These are phyloP conservation scores for Basipetospora chlamydospora DNA, from an alignment of 2,329 filamentous ascomycete genomes.

Conservation along the genomic window DNA sequence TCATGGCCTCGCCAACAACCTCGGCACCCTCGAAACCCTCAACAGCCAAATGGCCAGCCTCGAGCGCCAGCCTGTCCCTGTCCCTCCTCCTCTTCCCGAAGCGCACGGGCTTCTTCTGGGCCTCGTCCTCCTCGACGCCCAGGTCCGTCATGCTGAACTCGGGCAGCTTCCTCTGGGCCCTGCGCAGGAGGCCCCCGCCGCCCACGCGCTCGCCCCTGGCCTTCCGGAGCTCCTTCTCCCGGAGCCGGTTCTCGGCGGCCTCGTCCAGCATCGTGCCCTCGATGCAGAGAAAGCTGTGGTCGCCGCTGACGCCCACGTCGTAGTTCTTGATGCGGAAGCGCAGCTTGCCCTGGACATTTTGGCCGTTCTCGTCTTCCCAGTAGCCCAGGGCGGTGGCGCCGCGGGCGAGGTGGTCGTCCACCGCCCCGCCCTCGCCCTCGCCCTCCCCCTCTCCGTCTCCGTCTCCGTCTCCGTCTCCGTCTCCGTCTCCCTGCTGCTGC, in stretches of 20 bases:
- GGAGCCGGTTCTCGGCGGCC: slow-evolving; percentile 47
- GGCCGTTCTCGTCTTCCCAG: slow-evolving; percentile 60
- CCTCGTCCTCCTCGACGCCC: slow-evolving; percentile 27
- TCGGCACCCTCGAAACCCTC: neutral
- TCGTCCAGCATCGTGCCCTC: slow-evolving; percentile 72
- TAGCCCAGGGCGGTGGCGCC: slow-evolving; percentile 31
- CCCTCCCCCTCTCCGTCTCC: slow-evolving; percentile 17
- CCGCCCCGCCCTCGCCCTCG: neutral
- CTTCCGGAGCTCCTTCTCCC: slow-evolving; percentile 25
- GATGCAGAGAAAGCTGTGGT: slow-evolving; percentile 69
- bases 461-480: slow-evolving; percentile 38
- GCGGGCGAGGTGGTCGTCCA: too few relatives aligned
- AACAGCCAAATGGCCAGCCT: neutral
- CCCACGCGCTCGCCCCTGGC: slow-evolving; percentile 18
- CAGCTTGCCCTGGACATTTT: slow-evolving; percentile 54
- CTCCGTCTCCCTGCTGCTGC: slow-evolving; percentile 23
- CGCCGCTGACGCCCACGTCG: slow-evolving; percentile 61
- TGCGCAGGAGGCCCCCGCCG: slow-evolving; percentile 11
- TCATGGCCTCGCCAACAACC: too few relatives aligned
- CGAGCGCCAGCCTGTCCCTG: too few relatives aligned
- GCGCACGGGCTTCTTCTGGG: too few relatives aligned
- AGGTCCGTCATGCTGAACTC: slow-evolving; percentile 46
- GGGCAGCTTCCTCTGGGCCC: slow-evolving; percentile 21
- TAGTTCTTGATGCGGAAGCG: slow-evolving; percentile 73
- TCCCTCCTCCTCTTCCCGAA: too few relatives aligned